Conservation (phyloP, 331 rosid genomes). For the Cydonia oblonga region DNA sequence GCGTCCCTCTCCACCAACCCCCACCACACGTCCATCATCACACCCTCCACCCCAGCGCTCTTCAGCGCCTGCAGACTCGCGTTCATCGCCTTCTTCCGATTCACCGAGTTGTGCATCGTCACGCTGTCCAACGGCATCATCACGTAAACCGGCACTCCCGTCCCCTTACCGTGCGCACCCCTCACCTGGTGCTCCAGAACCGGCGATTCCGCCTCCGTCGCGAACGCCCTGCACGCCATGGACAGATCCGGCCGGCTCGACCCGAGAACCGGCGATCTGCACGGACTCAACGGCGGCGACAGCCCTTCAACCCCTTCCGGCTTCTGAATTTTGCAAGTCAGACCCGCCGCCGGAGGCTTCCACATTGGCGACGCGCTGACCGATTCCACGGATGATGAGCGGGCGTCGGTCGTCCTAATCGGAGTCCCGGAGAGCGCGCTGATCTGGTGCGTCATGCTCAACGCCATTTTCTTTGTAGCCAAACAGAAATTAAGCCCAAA, state of each 20-base stretch:
- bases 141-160: constrained; percentile 82
- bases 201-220: constrained; percentile 21
- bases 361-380: constrained; percentile 31
- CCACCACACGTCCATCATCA: constrained; percentile 99
- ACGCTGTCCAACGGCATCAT: constrained; percentile 97
- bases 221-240: constrained; percentile 55
- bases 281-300: constrained; percentile 55
- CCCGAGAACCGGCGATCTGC: constrained; percentile 40
- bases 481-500: background rate
- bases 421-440: constrained; percentile 41
- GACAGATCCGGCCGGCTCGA: constrained; percentile 54
- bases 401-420: constrained; percentile 1
- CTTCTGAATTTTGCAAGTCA: constrained; percentile 29
- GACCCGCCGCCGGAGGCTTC: constrained; percentile 30
- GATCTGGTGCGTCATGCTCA: constrained; percentile 59
- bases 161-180: constrained; percentile 4
- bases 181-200: constrained; percentile 25
- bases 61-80: constrained; percentile 73
- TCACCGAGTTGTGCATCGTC: constrained; percentile 63
- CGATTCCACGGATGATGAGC: constrained; percentile 19
- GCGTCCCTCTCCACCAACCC: constrained; percentile 82
- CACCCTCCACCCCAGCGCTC: constrained; percentile 91
- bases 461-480: constrained; percentile 37
- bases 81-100: constrained; percentile 72
- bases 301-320: constrained; percentile 25